phyloP scores from a whole-genome alignment of 2,329 filamentous ascomycete species.

The Aspergillus sp. region DNA sequence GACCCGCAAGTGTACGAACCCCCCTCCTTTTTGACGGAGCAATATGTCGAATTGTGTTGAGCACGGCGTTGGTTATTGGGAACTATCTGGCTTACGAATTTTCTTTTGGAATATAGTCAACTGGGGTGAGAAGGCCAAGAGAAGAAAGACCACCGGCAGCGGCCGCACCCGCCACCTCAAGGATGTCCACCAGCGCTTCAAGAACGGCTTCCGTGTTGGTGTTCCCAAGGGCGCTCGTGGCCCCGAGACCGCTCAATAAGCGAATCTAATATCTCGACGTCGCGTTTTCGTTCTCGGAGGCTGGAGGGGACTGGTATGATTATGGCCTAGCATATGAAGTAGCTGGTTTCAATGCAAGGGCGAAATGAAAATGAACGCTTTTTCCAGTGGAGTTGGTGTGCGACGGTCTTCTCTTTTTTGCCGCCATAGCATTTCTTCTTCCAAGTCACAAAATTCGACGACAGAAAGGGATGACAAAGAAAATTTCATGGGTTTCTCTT shows the following conservation, averaged over 20 bases:
- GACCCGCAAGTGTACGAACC: slow-evolving; percentile 88
- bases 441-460: background rate
- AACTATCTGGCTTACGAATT: slow-evolving; percentile 22
- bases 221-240: slow-evolving; percentile 76
- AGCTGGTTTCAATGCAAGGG: slow-evolving; percentile 29
- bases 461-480: slow-evolving; percentile 1
- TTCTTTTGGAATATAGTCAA: slow-evolving; percentile 60
- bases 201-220: slow-evolving; percentile 95
- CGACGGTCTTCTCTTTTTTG: slow-evolving; percentile 23
- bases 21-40: slow-evolving; percentile 6
- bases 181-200: slow-evolving; percentile 85
- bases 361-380: slow-evolving; percentile 22
- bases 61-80: background rate
- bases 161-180: slow-evolving; percentile 95
- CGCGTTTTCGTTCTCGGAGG: slow-evolving; percentile 33
- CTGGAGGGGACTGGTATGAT: slow-evolving; percentile 34
- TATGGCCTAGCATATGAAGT: slow-evolving; percentile 29
- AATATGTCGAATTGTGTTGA: background rate
- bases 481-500: background rate
- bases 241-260: slow-evolving; percentile 42
- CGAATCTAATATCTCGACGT: slow-evolving; percentile 26
- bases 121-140: slow-evolving; percentile 99
- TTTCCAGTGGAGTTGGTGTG: slow-evolving; percentile 31
- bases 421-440: slow-evolving; percentile 20
- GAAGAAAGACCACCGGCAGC: slow-evolving; percentile 98